Base-by-base conservation (phyloP, 148 eudicot species). In the Rhododendron kiyosumense region DNA sequence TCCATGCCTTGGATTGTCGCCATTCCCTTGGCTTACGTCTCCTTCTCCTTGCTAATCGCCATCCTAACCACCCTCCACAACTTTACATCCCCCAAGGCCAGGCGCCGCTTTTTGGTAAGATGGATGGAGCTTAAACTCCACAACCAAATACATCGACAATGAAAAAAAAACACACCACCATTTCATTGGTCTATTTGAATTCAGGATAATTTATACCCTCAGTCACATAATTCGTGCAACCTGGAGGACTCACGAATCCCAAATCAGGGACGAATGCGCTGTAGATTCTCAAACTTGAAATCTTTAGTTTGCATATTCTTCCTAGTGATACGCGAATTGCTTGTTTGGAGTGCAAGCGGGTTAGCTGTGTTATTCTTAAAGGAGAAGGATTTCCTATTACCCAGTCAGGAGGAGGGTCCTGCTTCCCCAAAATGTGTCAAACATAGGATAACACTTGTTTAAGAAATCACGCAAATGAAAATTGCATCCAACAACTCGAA, bases 1-100 rank as follows among this genome's bases (percentile, higher is more conserved):
- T 88, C 91, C 15, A 83, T 95, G 32, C 99, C 99, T 1, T 96
- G 98, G 99, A 82, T 94, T 65, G 91, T 94, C 7, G 97, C 98
- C 28, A 75, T 95, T 28, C 97, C 99, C 15, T 81, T 95, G 81
- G 94, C 96, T 45, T 93, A 93, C 88, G 38, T 93, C 11, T 95
- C 94, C 14, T 28, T 94, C 78, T 88, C 97, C 28, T 95, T 96
- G 30, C 92, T 87, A 7, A 43, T 93, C 46, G 93, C 98, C 1
- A 57, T 95, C 36, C 88, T 92, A 1, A 95, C 91, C 88, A 93
- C 98, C 45, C 80, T 94, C n/a, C 88, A 84, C 43, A 94, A 93
- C 85, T 90, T 96, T 63, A 90, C 65, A 74, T 95, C 98, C 11
- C 99, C 99, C 14, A 89, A 81, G 86, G 92, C 90, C 36, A 86